These are phyloP conservation scores for Zanthoxylum bungeanum DNA, from an alignment of 345 rosid genomes.

Conservation along the genomic window DNA sequence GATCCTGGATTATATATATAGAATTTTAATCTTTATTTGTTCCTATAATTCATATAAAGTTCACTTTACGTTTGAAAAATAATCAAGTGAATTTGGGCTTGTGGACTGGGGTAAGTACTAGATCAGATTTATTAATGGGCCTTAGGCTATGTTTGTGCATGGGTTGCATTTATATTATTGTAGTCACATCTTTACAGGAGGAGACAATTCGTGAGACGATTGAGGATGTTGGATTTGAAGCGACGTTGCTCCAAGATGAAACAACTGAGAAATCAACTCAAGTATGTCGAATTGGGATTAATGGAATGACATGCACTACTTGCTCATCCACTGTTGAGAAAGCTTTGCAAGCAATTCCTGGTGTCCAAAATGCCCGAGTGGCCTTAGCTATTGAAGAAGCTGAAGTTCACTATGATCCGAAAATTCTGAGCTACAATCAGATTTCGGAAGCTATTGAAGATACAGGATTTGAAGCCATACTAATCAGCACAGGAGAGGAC, in stretches of 20 bases:
- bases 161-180: too few relatives aligned
- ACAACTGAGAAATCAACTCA: slow-evolving; percentile 45
- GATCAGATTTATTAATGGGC: too few relatives aligned
- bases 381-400: slow-evolving; percentile 95
- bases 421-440: slow-evolving; percentile 30
- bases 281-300: slow-evolving; percentile 68
- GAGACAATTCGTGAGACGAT: slow-evolving; percentile 84
- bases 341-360: slow-evolving; percentile 53
- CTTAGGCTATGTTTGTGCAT: too few relatives aligned
- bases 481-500: slow-evolving; percentile 69
- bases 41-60: too few relatives aligned
- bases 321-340: slow-evolving; percentile 76
- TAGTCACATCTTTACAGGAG: slow-evolving; percentile 35
- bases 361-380: slow-evolving; percentile 70
- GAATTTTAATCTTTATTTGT: too few relatives aligned
- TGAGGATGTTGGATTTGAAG: slow-evolving; percentile 81
- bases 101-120: too few relatives aligned
- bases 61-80: too few relatives aligned
- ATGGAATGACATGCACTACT: slow-evolving; percentile 89
- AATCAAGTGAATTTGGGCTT: too few relatives aligned
- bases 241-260: slow-evolving; percentile 54
- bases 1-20: neutral
- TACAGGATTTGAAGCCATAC: slow-evolving; percentile 68
- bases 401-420: slow-evolving; percentile 65
- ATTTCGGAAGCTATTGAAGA: slow-evolving; percentile 50